A percentile compares a stretch with the other conserved stretches of the same genome.
Evolutionary conservation across 2,329 filamentous ascomycete species (phyloP).

Genomic region (Ramichloridium luteum): DNA sequence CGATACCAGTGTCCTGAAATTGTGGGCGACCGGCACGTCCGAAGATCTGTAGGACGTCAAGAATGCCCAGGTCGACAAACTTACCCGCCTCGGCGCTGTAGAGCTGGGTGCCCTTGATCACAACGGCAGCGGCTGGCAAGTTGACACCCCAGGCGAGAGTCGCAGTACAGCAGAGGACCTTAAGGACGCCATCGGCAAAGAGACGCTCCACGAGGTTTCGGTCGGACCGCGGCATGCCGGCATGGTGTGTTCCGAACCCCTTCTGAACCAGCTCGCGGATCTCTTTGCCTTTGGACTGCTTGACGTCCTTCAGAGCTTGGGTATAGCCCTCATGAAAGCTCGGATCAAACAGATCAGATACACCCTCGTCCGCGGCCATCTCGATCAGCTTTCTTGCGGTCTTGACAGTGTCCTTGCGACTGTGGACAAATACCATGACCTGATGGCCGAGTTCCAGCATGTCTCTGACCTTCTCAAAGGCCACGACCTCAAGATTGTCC

Average conservation of each 20-base stretch:
- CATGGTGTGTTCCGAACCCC: slow-evolving; percentile 89
- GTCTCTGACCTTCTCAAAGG: slow-evolving; percentile 87
- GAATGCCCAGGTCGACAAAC: slow-evolving; percentile 88
- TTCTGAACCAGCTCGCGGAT: slow-evolving; percentile 80
- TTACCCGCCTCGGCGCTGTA: slow-evolving; percentile 96
- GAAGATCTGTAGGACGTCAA: slow-evolving; percentile 96
- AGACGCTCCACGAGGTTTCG: slow-evolving; percentile 90
- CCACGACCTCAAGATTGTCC: slow-evolving; percentile 76
- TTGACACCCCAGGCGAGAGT: slow-evolving; percentile 99
- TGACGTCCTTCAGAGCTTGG: slow-evolving; percentile 70
- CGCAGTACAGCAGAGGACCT: slow-evolving; percentile 94
- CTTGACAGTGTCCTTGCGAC: slow-evolving; percentile 80
- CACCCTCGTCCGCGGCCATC: slow-evolving; percentile 70
- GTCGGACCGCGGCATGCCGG: slow-evolving; percentile 89
- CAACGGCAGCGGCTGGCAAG: slow-evolving; percentile 84
- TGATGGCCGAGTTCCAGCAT: slow-evolving; percentile 92
- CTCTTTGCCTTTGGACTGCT: slow-evolving; percentile 71
- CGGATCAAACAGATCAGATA: slow-evolving; percentile 73
- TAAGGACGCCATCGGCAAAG: slow-evolving; percentile 84
- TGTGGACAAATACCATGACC: slow-evolving; percentile 99
- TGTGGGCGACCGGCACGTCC: slow-evolving; percentile 95
- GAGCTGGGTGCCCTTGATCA: slow-evolving; percentile 96
- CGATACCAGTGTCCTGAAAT: slow-evolving; percentile 94
- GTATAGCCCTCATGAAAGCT: slow-evolving; percentile 67
- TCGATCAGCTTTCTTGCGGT: slow-evolving; percentile 78